phyloP scores from a whole-genome alignment of 305 asterid genomes.

The Nicotiana rustica region DNA sequence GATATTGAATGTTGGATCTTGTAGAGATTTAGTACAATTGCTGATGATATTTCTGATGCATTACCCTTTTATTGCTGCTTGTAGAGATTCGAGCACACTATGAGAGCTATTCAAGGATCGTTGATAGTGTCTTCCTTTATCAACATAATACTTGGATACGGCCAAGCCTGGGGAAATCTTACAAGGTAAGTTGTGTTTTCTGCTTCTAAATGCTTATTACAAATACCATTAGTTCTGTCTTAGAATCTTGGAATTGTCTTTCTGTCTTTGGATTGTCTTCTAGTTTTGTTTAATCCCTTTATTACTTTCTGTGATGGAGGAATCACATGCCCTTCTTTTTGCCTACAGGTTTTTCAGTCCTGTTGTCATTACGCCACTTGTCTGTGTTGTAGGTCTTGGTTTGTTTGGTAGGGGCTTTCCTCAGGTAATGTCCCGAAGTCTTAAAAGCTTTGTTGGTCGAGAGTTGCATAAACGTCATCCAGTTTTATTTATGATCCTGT shows the following conservation, averaged over 20 bases:
- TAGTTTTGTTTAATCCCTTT: not conserved
- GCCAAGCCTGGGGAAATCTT: conserved; percentile 83
- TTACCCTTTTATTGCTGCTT: conserved; percentile 45
- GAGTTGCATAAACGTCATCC: conserved; percentile 34
- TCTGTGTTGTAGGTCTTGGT: conserved; percentile 87
- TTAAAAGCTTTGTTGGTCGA: not conserved
- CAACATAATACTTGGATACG: conserved; percentile 81
- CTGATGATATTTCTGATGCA: conserved; percentile 21
- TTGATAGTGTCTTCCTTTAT: conserved; percentile 85
- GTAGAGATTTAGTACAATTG: no score
- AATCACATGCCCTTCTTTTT: conserved; percentile 27
- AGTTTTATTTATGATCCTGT: conserved; percentile 31
- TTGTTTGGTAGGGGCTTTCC: conserved; percentile 89
- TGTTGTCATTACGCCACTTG: conserved; percentile 77
- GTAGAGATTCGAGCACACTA: conserved; percentile 90
- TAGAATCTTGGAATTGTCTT: not conserved
- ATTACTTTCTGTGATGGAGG: not conserved
- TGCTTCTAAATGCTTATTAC: conserved; percentile 4
- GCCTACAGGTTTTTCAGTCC: conserved; percentile 77
- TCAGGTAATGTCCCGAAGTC: conserved; percentile 52
- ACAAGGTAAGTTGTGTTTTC: conserved; percentile 57
- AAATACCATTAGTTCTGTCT: conserved; percentile 9
- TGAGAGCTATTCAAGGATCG: conserved; percentile 96
- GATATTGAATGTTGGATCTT: conserved; percentile 19
- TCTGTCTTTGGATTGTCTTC: conserved; percentile 6